Base-by-base conservation (phyloP, 1,284 basidiomycete genomes). In the Ceratobasidium sp. region DNA sequence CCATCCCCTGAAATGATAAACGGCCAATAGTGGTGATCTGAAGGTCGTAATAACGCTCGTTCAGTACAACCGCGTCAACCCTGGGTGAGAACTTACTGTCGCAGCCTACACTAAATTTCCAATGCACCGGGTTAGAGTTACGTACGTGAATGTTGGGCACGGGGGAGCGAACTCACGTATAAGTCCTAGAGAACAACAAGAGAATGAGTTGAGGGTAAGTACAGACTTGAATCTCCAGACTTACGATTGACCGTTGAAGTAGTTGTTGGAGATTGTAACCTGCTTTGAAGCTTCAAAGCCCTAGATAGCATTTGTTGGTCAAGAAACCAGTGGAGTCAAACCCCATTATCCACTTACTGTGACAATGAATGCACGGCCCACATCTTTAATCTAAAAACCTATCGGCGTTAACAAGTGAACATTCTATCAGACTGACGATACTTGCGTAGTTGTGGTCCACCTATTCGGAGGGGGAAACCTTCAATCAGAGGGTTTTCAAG, bases 371-470 rank as follows among this genome's bases (percentile, higher is more conserved):
- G 53, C 49, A 17, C 64, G 64, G 6, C 64, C 64, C 42, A 67
- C 40, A 32, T 54, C 35, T 34, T 67, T 38, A 35, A 67, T 35
- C 64, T 67, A 34, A n/a, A 10, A 31, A 40, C 38, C 32, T 10
- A 32, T 12, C 7, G 34, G 15, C 10, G 49, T 13, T 20, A 20
- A n/a, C 4, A 27, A 20, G 12, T 35, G n/a, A 29, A 27, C 34
- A 58, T n/a, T n/a, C n/a, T 58, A 31, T 54, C 15, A 12, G 38
- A 40, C 8, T 40, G 8, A 40, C 27, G 7, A 3, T n/a, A 50
- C 13, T 55, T 27, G 42, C 64, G 43, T 67, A 67, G 35, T 67
- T 73, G 57, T 74, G 76, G 72, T 71, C 70, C 57, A 75, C 73
- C 62, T 67, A 50, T 20, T 32, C 32, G 32, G 3, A 32, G 35